phyloP scores from a whole-genome alignment of 192 early-diverging fungal genomes.

The Backusella macrospora region DNA sequence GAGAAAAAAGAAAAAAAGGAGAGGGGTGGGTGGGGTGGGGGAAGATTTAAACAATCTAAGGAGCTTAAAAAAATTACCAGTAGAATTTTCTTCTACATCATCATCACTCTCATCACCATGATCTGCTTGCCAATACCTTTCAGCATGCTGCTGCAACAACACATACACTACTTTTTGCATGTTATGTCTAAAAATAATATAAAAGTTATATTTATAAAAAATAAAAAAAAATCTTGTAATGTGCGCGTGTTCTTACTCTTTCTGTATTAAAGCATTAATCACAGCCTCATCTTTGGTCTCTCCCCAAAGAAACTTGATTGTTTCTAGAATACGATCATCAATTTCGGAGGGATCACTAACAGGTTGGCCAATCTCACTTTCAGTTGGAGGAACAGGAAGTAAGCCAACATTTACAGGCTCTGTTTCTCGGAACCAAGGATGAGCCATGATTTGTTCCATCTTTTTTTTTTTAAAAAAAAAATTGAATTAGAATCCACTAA shows the following conservation, averaged over 20 bases:
- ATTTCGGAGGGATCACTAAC: conserved; percentile 32
- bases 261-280: conserved; percentile 32
- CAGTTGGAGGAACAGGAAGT: conserved; percentile 38
- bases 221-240: neutral
- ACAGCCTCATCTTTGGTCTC: conserved; percentile 35
- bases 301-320: conserved; percentile 43
- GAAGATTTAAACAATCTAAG: neutral
- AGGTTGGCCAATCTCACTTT: conserved; percentile 38
- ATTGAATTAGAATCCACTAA: conserved; percentile 14
- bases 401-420: conserved; percentile 32
- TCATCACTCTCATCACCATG: conserved; percentile 35
- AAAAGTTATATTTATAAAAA: neutral
- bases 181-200: conserved; percentile 29
- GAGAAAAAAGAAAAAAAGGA: neutral
- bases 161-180: conserved; percentile 47
- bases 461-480: conserved; percentile 7
- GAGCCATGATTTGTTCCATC: conserved; percentile 54
- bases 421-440: conserved; percentile 52
- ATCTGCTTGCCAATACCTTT: conserved; percentile 40
- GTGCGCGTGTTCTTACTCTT: conserved; percentile 23
- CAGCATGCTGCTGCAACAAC: conserved; percentile 39
- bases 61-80: neutral
- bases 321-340: conserved; percentile 41
- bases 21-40: neutral
- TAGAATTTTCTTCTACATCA: conserved; percentile 18